Conservation (phyloP, 306 rosid genomes). For the Hippophae tibetana region DNA sequence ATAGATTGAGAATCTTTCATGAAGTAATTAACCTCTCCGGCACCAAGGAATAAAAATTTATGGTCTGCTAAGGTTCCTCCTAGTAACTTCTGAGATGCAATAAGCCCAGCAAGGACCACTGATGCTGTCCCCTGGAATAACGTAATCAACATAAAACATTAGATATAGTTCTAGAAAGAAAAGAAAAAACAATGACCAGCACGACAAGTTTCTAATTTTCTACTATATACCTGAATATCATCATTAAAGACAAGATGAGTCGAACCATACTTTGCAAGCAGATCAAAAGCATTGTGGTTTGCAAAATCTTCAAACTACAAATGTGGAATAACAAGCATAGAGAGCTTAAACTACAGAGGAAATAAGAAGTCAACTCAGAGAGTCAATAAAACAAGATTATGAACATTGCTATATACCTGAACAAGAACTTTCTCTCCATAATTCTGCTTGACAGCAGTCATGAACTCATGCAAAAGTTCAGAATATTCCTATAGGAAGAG, state of each 20-base stretch:
- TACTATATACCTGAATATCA: slow-evolving; percentile 69
- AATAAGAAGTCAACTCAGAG: slow-evolving; percentile 6
- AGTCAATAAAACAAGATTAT: slow-evolving; percentile 9
- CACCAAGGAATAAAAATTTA: slow-evolving; percentile 81
- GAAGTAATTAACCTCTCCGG: slow-evolving; percentile 68
- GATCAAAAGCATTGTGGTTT: slow-evolving; percentile 96
- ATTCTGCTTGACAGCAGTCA: slow-evolving; percentile 77
- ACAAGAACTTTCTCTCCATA: slow-evolving; percentile 86
- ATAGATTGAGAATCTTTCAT: neutral
- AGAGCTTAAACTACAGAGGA: slow-evolving; percentile 6
- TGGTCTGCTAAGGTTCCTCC: slow-evolving; percentile 78
- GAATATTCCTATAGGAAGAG: slow-evolving; percentile 54
- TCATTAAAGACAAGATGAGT: slow-evolving; percentile 96
- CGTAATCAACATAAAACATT: slow-evolving; percentile 3
- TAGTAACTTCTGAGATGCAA: slow-evolving; percentile 57
- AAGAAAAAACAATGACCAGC: neutral
- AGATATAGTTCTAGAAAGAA: neutral
- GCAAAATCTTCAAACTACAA: slow-evolving; percentile 97
- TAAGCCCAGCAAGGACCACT: slow-evolving; percentile 87
- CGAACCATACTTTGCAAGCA: slow-evolving; percentile 72
- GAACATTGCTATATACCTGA: slow-evolving; percentile 45
- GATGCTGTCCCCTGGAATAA: slow-evolving; percentile 92
- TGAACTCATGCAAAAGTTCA: slow-evolving; percentile 79
- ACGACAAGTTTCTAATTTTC: slow-evolving; percentile 5
- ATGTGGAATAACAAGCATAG: slow-evolving; percentile 16